phyloP scores from a whole-genome alignment of 306 rosid species.

The Medicago lupulina region DNA sequence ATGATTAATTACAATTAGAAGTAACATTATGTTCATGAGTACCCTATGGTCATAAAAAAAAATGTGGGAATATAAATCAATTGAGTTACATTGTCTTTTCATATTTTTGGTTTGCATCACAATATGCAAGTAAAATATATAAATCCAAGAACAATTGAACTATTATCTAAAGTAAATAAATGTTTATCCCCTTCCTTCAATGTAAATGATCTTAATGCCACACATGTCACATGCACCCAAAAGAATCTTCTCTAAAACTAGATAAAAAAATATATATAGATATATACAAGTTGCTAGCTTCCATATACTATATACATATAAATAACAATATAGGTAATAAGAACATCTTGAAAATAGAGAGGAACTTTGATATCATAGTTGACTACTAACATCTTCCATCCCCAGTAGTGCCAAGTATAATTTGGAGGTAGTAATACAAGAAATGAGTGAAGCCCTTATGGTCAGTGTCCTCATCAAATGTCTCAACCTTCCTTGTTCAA shows the following conservation, averaged over 20 bases:
- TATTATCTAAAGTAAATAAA: not conserved
- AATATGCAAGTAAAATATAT: not conserved
- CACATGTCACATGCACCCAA: conserved; percentile 26
- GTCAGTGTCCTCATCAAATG: conserved; percentile 67
- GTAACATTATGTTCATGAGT: not conserved
- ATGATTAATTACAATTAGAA: not conserved
- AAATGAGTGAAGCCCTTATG: conserved; percentile 66
- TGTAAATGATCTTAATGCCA: conserved; percentile 17
- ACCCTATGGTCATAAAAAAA: not conserved
- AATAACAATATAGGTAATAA: conserved; percentile 45
- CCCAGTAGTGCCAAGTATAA: conserved; percentile 51
- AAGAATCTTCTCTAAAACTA: conserved; percentile 35
- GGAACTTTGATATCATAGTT: conserved; percentile 64
- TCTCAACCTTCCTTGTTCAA: conserved; percentile 53
- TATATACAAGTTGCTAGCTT: conserved; percentile 19
- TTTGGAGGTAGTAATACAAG: conserved; percentile 61
- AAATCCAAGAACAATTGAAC: not conserved
- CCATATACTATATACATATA: conserved; percentile 14
- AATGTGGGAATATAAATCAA: not conserved
- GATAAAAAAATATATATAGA: conserved; percentile 10
- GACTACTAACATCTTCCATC: conserved; percentile 57
- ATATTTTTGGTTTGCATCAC: not conserved
- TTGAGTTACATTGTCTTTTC: not conserved
- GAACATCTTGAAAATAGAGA: conserved; percentile 50
- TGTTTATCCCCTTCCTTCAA: not conserved